Evolutionary conservation across 2,329 filamentous ascomycete species (phyloP).

Genomic region (Reticulascus tulasneorum): DNA sequence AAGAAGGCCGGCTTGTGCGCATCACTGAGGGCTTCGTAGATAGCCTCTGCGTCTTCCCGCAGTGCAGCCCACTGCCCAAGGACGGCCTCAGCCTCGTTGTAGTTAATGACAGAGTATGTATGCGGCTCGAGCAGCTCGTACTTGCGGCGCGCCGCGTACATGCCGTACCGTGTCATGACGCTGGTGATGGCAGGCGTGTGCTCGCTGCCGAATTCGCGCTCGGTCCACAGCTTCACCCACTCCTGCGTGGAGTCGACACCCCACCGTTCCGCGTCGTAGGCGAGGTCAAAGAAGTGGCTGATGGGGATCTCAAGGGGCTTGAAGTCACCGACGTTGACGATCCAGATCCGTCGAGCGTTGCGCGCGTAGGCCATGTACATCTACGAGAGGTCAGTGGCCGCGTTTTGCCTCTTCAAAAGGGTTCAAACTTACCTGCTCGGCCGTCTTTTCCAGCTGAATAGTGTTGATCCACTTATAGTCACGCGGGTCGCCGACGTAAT

Average conservation of each 20-base stretch:
- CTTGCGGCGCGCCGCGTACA: conserved; percentile 29
- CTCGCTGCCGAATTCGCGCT: conserved; percentile 51
- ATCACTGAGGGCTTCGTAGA: conserved; percentile 51
- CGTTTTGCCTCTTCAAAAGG: not conserved
- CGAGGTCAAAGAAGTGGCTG: conserved; percentile 64
- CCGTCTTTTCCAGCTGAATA: conserved; percentile 57
- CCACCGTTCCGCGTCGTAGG: conserved; percentile 58
- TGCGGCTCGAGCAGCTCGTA: conserved; percentile 30
- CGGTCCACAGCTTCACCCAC: conserved; percentile 55
- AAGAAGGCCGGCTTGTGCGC: conserved; percentile 55
- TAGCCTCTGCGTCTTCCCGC: conserved; percentile 46
- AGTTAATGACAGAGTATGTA: conserved; percentile 50
- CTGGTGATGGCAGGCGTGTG: conserved; percentile 43
- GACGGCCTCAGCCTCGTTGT: conserved; percentile 52
- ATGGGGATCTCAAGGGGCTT: conserved; percentile 63
- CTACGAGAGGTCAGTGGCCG: conserved; percentile 24
- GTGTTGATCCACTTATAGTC: conserved; percentile 62
- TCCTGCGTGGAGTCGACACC: conserved; percentile 49
- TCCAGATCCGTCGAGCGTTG: conserved; percentile 58
- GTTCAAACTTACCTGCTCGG: conserved; percentile 34
- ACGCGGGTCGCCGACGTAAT: conserved; percentile 46
- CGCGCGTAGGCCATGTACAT: conserved; percentile 57
- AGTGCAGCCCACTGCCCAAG: conserved; percentile 48
- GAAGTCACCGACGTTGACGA: conserved; percentile 64
- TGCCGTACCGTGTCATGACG: conserved; percentile 44